Conservation (phyloP, 148 eudicot species). For the Rhododendron vialii region DNA sequence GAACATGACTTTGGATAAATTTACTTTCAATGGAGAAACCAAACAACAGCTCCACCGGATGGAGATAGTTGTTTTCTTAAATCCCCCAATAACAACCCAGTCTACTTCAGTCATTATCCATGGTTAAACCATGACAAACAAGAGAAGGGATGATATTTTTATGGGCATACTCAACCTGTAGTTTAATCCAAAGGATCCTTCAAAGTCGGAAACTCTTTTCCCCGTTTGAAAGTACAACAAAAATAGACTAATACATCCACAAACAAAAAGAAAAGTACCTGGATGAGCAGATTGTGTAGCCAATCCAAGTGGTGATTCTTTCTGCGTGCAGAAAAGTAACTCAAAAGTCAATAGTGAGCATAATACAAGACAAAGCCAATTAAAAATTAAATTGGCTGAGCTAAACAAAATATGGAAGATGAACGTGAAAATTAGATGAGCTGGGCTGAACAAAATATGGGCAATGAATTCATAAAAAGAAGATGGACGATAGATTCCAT, state of each 20-base stretch:
- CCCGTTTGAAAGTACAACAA: background rate
- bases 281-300: constrained; percentile 95
- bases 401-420: background rate
- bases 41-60: background rate
- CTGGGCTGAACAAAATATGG: too few species aligned
- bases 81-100: background rate
- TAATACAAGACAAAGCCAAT: background rate
- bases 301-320: constrained; percentile 80
- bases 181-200: background rate
- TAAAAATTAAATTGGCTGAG: background rate
- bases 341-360: background rate
- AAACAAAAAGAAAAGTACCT: constrained; percentile 33
- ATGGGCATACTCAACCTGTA: background rate
- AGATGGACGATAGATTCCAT: too few species aligned
- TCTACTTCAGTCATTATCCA: background rate
- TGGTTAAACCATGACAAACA: background rate
- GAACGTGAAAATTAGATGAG: too few species aligned
- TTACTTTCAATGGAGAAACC: background rate
- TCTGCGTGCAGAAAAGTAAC: constrained; percentile 44
- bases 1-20: background rate
- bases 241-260: background rate
- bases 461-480: too few species aligned
- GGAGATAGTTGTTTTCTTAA: background rate
- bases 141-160: background rate
- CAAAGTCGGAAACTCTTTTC: background rate